Evolutionary conservation across 352 stramenopile genomes (phyloP), one percentile per base, ranked within the genome.

Genomic region (Globisporangium lucens): DNA sequence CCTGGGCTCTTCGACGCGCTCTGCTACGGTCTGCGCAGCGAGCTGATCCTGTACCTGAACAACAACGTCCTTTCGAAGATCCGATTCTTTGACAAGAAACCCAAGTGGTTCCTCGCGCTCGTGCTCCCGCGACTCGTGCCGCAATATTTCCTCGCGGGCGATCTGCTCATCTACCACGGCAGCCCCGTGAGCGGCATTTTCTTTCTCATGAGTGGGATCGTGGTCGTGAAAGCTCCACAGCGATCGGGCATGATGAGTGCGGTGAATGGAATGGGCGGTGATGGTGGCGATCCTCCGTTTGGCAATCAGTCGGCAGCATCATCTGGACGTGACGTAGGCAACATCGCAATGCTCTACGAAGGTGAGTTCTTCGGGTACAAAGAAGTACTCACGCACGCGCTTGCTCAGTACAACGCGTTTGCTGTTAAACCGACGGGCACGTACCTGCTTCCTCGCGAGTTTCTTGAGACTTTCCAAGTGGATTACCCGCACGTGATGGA

Each of bases 1-100:
- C 76, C 77, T 13, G 76, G 63, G 0, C 68, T 93, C 15, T 91
- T 93, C 41, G 77, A 89, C 47, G 73, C 85, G 12, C 74, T 93
- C 10, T 85, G 81, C 38, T 88, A 91, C 66, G 82, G 78, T 2
- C 65, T 93, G 20, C 78, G 83, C 22, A 83, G 76, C 43, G 85
- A 93, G 35, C 71, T 93, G 10, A 85, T 90, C 33, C 60, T 93
- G 61, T 78, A 83, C 41, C 69, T 93, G 35, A 90, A 93, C 60
- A 73, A 58, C 33, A 71, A 72, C 33, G 71, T 89, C 1, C 67
- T 91, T 4, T 80, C 81, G 3, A 84, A 89, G 59, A 79, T 91
- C 6, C 79, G 85, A 0, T 91, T 93, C 64, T 93, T 93, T 33
- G 85, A 93, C 59, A 93, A 93, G 61, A 93, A 93, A 30, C 85